A percentile compares a stretch with the other conserved stretches of the same genome.
These are phyloP conservation scores for Gautieria morchelliformis DNA, from an alignment of 768 basidiomycete genomes.

Conservation along the genomic window DNA sequence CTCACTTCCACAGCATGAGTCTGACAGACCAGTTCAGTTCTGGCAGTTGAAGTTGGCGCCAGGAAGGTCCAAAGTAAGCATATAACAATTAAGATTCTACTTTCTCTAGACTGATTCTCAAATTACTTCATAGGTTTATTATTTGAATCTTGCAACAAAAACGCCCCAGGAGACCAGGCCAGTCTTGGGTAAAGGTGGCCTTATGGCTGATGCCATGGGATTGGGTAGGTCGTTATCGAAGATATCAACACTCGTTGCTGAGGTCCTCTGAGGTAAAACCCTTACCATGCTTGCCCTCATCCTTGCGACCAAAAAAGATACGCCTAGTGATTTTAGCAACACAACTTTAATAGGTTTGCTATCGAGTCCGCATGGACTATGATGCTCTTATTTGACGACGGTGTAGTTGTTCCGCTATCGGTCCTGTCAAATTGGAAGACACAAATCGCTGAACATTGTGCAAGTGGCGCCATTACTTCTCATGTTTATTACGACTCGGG, in stretches of 20 bases:
- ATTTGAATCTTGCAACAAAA: conserved; percentile 61
- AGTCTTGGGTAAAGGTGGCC: conserved; percentile 68
- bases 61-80: conserved; percentile 46
- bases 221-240: conserved; percentile 28
- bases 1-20: conserved; percentile 50
- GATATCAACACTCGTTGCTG: neutral
- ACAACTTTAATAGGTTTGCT: conserved; percentile 69
- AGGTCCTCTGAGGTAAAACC: conserved; percentile 55
- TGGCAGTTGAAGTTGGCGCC: conserved; percentile 59
- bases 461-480: conserved; percentile 37
- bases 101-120: neutral
- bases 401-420: conserved; percentile 68
- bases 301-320: conserved; percentile 63
- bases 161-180: conserved; percentile 62
- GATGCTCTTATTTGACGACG: neutral
- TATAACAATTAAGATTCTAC: conserved; percentile 4
- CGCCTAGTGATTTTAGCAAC: conserved; percentile 44
- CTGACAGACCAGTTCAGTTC: conserved; percentile 77
- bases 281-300: conserved; percentile 79
- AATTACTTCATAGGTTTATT: neutral
- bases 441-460: conserved; percentile 68
- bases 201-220: conserved; percentile 89
- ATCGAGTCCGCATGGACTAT: neutral
- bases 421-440: conserved; percentile 86
- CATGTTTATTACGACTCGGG: conserved; percentile 66